Conservation (phyloP, 805 yeast species). For the Millerozyma miso region DNA sequence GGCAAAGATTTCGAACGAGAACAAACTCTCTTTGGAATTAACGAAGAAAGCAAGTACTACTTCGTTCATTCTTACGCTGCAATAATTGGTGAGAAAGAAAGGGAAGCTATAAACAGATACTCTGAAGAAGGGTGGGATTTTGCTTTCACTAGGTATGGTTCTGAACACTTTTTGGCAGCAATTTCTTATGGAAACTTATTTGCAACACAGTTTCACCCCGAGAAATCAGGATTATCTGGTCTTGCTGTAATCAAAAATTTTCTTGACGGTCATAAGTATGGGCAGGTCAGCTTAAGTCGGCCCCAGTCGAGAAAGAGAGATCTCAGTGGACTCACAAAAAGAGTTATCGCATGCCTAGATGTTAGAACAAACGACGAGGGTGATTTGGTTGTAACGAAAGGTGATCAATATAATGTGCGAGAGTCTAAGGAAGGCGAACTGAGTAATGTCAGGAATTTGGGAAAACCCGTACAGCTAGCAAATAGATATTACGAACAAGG, state of each 20-base stretch:
- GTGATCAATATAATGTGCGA: constrained; percentile 97
- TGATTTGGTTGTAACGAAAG: constrained; percentile 95
- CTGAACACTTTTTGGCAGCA: constrained; percentile 81
- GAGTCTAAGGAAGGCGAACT: constrained; percentile 40
- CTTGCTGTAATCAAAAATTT: constrained; percentile 70
- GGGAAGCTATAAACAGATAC: constrained; percentile 22
- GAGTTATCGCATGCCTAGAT: constrained; percentile 94
- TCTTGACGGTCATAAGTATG: constrained; percentile 43
- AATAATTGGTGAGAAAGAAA: constrained; percentile 37
- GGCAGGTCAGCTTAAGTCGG: constrained; percentile 11
- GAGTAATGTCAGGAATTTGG: constrained; percentile 78
- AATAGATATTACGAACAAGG: constrained; percentile 88
- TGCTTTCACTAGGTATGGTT: constrained; percentile 69
- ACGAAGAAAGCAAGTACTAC: constrained; percentile 70
- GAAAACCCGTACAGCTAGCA: constrained; percentile 95
- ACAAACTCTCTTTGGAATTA: constrained; percentile 54
- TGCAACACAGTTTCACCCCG: constrained; percentile 99
- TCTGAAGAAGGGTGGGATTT: constrained; percentile 60
- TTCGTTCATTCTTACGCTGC: constrained; percentile 95
- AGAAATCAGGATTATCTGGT: constrained; percentile 92
- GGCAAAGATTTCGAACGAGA: constrained; percentile 20
- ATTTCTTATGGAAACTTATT: constrained; percentile 70
- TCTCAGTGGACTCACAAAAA: constrained; percentile 71
- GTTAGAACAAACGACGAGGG: constrained; percentile 95
- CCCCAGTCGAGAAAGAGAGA: constrained; percentile 17